A percentile compares a stretch with the other conserved stretches of the same genome.
Evolutionary conservation across 768 basidiomycete genomes (phyloP).

Genomic region (Kwoniella dejecticola): DNA sequence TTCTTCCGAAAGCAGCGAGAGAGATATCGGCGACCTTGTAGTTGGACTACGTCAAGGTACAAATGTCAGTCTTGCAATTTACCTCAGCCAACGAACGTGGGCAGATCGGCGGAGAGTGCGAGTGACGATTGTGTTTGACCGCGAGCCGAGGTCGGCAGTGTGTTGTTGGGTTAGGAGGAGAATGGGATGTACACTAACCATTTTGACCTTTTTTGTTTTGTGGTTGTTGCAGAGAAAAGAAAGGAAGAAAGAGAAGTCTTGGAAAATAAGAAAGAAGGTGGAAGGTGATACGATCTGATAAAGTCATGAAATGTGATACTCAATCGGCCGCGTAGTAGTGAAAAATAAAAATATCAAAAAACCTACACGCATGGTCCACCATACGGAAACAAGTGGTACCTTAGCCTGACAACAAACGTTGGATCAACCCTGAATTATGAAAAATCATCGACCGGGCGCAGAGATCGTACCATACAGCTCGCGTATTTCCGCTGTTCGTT

Average conservation of each 20-base stretch:
- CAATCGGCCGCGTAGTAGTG: slow-evolving; percentile 1
- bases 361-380: slow-evolving; percentile 12
- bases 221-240: background rate
- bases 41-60: slow-evolving; percentile 26
- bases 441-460: background rate
- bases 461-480: background rate
- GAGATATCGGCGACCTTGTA: slow-evolving; percentile 95
- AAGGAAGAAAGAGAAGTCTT: slow-evolving; percentile 7
- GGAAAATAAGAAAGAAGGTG: slow-evolving; percentile 5
- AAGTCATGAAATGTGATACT: background rate
- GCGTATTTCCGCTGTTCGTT: background rate
- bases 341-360: slow-evolving; percentile 14
- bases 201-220: slow-evolving; percentile 17
- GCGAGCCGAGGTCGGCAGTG: no score
- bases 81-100: slow-evolving; percentile 15
- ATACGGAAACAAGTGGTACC: background rate
- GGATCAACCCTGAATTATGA: background rate
- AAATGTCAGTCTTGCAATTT: background rate
- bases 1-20: slow-evolving; percentile 97
- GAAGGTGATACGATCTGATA: slow-evolving; percentile 6
- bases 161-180: no score
- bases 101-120: background rate
- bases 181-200: slow-evolving; percentile 8
- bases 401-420: background rate
- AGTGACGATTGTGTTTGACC: no score